Evolutionary conservation across 176 grass and related monocot species (phyloP).

Genomic region (Metroxylon sagu): DNA sequence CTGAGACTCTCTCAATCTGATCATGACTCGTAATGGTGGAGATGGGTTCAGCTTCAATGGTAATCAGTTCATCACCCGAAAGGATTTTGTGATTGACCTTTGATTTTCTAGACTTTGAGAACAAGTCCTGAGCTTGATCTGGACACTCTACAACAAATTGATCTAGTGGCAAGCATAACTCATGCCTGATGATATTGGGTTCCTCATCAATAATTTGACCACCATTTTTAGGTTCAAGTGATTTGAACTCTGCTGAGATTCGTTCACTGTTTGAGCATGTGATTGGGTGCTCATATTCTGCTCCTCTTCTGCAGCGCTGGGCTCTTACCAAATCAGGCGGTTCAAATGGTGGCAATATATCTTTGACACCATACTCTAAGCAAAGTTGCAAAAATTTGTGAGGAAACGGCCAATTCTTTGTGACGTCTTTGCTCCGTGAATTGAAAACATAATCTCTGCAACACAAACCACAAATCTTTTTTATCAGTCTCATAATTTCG

Average conservation of each 20-base stretch:
- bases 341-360: conserved; percentile 83
- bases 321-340: conserved; percentile 55
- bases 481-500: neutral
- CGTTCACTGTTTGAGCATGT: neutral
- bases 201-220: no score
- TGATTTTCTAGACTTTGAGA: conserved; percentile 32
- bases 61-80: conserved; percentile 8
- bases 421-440: conserved; percentile 61
- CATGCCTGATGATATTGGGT: conserved; percentile 22
- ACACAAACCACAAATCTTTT: neutral
- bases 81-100: conserved; percentile 17
- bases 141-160: conserved; percentile 9
- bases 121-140: conserved; percentile 2
- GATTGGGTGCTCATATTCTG: conserved; percentile 22
- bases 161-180: conserved; percentile 21
- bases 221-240: no score
- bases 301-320: conserved; percentile 18
- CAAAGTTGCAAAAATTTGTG: conserved; percentile 53
- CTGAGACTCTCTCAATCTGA: conserved; percentile 7
- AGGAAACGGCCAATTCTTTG: conserved; percentile 70
- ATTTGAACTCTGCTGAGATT: no score
- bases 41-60: neutral
- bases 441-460: conserved; percentile 75
- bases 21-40: conserved; percentile 10
- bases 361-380: conserved; percentile 56